Base-by-base conservation (phyloP, 1,284 basidiomycete species). In the Porogramme epimiltina region DNA sequence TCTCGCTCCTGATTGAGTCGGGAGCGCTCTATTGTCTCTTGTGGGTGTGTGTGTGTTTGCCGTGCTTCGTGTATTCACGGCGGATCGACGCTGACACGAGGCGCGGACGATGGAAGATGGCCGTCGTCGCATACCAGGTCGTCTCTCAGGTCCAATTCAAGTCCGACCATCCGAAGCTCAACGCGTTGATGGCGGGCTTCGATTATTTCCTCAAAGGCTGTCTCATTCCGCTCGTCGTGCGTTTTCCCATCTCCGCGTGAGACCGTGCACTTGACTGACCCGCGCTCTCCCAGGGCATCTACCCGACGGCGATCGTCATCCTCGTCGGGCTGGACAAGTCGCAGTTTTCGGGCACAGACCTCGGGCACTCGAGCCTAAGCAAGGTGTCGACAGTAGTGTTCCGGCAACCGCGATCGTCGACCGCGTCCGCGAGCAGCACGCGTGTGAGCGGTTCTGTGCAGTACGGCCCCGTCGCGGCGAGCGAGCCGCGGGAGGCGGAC, bases 201-300 rank as follows among this genome's bases (percentile, higher is more conserved):
- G 43, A 51, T n/a, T 51, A 51, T 43, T 51, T 51, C 28, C 26
- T 42, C 4, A 33, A 28, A 18, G 49, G 49, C 16, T 51, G 43
- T 11, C 43, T 51, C 16, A 45, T 51, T 31, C 49, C 49, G 11
- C 38, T 51, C 18, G 38, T 51, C 19, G 48, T 50, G 18, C 20
- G 48, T 39, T 31, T 31, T 31, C 28, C 8, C 28, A 31, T 31
- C 28, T 31, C 28, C 28, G 28, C 28, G n/a, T n/a, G n/a, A n/a
- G n/a, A n/a, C n/a, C 13, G 28, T 13, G 8, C 13, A 31, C 28
- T 31, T 31, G 16, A 6, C 34, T 18, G n/a, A 8, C 28, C 15
- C 28, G 15, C 28, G 15, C 28, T 31, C 28, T 31, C 15, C 28
- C 34, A 37, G 34, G 34, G 34, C 13, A 37, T 37, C 5, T 37